Conservation (phyloP, 2,329 filamentous ascomycete species). For the Cercospora zeina region DNA sequence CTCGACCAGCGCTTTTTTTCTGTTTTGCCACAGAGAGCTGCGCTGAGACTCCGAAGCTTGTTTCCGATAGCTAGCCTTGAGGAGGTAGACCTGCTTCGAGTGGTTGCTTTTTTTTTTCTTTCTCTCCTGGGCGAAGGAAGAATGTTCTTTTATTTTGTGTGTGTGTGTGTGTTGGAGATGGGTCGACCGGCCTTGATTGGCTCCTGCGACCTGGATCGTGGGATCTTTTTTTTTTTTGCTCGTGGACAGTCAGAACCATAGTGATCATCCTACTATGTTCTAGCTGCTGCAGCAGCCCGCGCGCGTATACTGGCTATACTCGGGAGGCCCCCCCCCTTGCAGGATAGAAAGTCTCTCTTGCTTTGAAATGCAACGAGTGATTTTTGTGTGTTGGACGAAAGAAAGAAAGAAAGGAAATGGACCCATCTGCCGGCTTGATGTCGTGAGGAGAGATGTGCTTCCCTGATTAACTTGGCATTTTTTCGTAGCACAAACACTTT, state of each 20-base stretch:
- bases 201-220: slow-evolving; percentile 18
- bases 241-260: slow-evolving; percentile 31
- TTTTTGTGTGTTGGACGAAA: too few relatives aligned
- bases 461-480: slow-evolving; percentile 17
- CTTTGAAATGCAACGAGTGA: too few relatives aligned
- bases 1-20: slow-evolving; percentile 24
- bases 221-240: slow-evolving; percentile 10
- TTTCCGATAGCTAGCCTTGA: slow-evolving; percentile 41
- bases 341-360: slow-evolving; percentile 8
- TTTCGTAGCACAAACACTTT: slow-evolving; percentile 24
- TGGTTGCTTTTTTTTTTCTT: slow-evolving; percentile 22
- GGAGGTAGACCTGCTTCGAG: slow-evolving; percentile 41
- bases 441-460: slow-evolving; percentile 12
- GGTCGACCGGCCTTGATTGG: slow-evolving; percentile 34
- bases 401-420: slow-evolving; percentile 6
- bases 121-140: neutral
- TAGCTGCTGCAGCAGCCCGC: too few relatives aligned
- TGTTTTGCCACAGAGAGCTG: slow-evolving; percentile 19
- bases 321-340: neutral
- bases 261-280: slow-evolving; percentile 37
- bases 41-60: slow-evolving; percentile 31
- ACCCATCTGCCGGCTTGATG: slow-evolving; percentile 15
- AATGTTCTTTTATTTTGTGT: slow-evolving; percentile 9
- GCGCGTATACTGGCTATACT: slow-evolving; percentile 14
- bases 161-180: slow-evolving; percentile 16